These are phyloP conservation scores for Aspergillus carlsbadensis DNA, from an alignment of 495 filamentous ascomycete species.

Conservation along the genomic window DNA sequence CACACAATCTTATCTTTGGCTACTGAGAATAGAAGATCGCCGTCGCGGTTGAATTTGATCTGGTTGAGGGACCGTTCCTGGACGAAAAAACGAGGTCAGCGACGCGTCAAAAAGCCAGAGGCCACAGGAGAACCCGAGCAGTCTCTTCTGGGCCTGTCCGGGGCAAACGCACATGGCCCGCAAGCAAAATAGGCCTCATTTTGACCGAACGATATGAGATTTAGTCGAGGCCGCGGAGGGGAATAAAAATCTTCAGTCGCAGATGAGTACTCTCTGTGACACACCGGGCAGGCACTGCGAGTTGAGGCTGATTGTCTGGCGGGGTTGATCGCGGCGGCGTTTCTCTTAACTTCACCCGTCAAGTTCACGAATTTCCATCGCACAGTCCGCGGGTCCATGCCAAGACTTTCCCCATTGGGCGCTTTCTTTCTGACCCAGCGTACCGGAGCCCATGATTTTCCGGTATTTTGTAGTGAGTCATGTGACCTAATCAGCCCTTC, in stretches of 20 bases:
- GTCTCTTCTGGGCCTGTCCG: neutral
- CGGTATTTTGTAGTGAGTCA: constrained; percentile 28
- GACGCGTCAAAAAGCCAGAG: constrained; percentile 20
- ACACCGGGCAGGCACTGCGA: constrained; percentile 14
- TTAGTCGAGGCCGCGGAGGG: constrained; percentile 14
- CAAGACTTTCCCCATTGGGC: constrained; percentile 38
- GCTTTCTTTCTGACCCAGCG: constrained; percentile 13
- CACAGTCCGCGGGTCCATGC: constrained; percentile 42
- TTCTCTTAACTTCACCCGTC: constrained; percentile 38
- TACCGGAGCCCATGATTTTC: constrained; percentile 26
- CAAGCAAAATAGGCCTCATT: constrained; percentile 94
- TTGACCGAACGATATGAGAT: constrained; percentile 27
- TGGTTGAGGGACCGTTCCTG: constrained; percentile 96
- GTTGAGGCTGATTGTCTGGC: constrained; percentile 34
- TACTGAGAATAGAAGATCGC: constrained; percentile 95
- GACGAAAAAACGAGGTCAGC: constrained; percentile 15
- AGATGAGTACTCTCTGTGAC: constrained; percentile 21
- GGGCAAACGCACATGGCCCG: constrained; percentile 73
- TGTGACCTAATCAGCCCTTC: constrained; percentile 31
- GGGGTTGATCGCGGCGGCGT: constrained; percentile 38
- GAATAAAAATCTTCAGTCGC: constrained; percentile 18
- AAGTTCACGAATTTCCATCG: constrained; percentile 49
- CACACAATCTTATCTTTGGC: constrained; percentile 97
- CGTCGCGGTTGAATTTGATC: constrained; percentile 95
- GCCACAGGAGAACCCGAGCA: constrained; percentile 14